Base-by-base conservation (phyloP, 2,329 filamentous ascomycete species). In the Sarocladiaceae sp. region DNA sequence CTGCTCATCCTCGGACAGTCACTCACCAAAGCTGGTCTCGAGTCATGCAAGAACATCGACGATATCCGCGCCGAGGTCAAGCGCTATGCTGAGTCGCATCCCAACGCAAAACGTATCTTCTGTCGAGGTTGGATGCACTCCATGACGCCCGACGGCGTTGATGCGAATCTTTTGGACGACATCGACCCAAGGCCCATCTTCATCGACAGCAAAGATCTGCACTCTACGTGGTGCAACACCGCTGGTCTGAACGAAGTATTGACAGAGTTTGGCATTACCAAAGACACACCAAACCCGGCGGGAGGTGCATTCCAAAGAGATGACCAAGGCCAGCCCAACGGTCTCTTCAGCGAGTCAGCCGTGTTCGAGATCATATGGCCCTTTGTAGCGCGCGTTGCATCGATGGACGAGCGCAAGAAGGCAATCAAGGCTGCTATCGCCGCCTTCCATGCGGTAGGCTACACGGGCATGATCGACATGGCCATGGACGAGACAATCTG, bases 401-500 rank as follows among this genome's bases (percentile, higher is more conserved):
- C 73, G 2, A 66, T 74, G 29, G 66, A 74, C 22, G 76, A 82
- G 44, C 74, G 74, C 31, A 71, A 75, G 50, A 69, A 71, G 4
- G 71, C 74, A 3, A 70, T 82, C 54, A 64, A 65, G 17, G 73
- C 73, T 0, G 79, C 77, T 0, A 70, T 82, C 22, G 59, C 68
- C 2, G 71, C 74, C 0, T 82, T 80, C 57, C 75, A 74, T 55
- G 63, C 70, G 0, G 75, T 71, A 1, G 79, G 80, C 1, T 80
- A 78, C 58, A 82, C 78, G 0, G 78, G 79, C 2, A 70, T 79
- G 35, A 68, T 80, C 7, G 79, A 83, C 50, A 82, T 83, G 80
- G 80, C 80, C 40, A 82, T 82, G 79, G 79, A 83, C 54, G 78
- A 82, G 35, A 74, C 71, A 22, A 72, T 73, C 0, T 83, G 79